phyloP scores from a whole-genome alignment of 257 asterid species.

The Galeopsis tetrahit region DNA sequence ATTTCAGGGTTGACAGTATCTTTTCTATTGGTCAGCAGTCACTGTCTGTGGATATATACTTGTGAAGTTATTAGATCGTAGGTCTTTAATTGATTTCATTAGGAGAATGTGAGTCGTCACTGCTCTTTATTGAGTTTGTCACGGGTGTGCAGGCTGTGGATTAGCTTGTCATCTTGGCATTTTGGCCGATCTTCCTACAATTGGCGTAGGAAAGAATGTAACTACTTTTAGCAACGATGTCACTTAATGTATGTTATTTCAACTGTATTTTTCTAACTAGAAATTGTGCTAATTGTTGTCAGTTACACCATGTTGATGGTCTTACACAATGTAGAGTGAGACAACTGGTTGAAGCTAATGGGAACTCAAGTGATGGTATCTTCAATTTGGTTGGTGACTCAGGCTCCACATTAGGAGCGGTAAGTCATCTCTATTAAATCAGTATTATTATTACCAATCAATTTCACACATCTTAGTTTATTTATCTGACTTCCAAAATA shows the following conservation, averaged over 20 bases:
- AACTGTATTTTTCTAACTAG: slow-evolving; percentile 6
- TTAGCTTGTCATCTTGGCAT: slow-evolving; percentile 96
- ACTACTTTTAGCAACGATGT: slow-evolving; percentile 28
- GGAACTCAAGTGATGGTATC: slow-evolving; percentile 45
- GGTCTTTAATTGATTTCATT: neutral
- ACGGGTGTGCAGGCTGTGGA: slow-evolving; percentile 70
- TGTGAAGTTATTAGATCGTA: neutral
- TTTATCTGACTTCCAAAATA: neutral
- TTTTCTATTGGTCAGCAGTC: neutral
- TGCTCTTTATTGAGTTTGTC: slow-evolving; percentile 17
- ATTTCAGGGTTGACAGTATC: neutral
- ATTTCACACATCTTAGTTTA: neutral
- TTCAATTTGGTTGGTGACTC: slow-evolving; percentile 69
- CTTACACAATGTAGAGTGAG: slow-evolving; percentile 63
- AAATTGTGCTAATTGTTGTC: slow-evolving; percentile 24
- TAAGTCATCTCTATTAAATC: slow-evolving; percentile 36
- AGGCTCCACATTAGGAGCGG: slow-evolving; percentile 79
- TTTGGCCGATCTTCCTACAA: slow-evolving; percentile 75
- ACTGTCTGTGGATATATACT: neutral
- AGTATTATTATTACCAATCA: neutral
- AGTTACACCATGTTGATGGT: slow-evolving; percentile 94
- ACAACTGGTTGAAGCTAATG: slow-evolving; percentile 55
- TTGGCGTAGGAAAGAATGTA: slow-evolving; percentile 92
- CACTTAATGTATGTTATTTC: neutral
- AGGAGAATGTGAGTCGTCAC: slow-evolving; percentile 2